A percentile compares a stretch with the other conserved stretches of the same genome.
Evolutionary conservation across 225 moss, liverwort and hornwort genomes (phyloP).

Genomic region (Pleurozium schreberi): DNA sequence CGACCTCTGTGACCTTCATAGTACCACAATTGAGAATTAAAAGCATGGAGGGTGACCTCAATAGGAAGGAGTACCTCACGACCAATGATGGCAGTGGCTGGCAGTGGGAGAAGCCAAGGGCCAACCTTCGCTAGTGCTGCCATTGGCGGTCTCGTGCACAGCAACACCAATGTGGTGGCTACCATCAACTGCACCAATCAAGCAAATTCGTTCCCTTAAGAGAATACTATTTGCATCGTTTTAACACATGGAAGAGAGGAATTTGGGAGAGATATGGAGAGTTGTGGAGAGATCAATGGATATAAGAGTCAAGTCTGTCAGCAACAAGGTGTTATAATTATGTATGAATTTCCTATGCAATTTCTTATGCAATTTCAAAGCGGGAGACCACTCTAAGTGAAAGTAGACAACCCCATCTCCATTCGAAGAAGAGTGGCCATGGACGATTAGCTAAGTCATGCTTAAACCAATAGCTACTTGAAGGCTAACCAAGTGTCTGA

Average conservation of each 20-base stretch:
- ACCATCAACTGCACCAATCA: slow-evolving; percentile 71
- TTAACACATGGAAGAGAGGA: neutral
- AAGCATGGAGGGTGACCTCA: neutral
- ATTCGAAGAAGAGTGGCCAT: neutral
- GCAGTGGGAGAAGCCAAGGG: slow-evolving; percentile 85
- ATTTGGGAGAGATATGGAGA: neutral
- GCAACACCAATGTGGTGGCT: slow-evolving; percentile 66
- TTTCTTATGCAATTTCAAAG: neutral
- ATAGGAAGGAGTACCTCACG: slow-evolving; percentile 48
- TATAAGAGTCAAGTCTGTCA: neutral
- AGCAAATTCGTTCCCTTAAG: neutral
- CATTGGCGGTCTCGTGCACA: slow-evolving; percentile 74
- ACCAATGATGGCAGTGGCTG: slow-evolving; percentile 81
- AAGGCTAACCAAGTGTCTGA: neutral
- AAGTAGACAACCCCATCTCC: neutral
- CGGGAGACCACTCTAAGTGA: neutral
- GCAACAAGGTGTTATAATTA: neutral
- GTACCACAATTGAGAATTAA: neutral
- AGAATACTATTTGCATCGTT: neutral
- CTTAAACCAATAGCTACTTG: neutral
- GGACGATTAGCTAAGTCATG: neutral
- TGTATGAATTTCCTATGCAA: neutral
- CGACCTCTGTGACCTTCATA: neutral
- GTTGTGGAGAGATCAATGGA: neutral
- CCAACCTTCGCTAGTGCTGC: slow-evolving; percentile 42